Evolutionary conservation across 1,284 basidiomycete genomes (phyloP), one percentile per base, ranked within the genome.

Genomic region (Trametes sp.): DNA sequence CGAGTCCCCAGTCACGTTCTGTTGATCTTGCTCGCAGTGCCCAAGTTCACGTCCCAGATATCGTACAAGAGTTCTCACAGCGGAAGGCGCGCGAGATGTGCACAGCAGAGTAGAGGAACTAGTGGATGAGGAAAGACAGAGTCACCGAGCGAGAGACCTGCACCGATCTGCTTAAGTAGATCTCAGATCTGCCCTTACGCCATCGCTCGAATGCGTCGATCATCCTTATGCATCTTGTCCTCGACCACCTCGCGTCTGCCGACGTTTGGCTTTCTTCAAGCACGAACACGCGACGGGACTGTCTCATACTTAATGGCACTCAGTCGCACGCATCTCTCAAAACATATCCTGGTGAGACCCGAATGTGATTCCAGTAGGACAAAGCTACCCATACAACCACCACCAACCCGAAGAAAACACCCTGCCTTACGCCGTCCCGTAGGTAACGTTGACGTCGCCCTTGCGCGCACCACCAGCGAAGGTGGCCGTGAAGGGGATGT

Each of bases 401-500:
- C 44, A 57, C 51, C 23, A 24, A 42, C 51, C 50, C 55, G 44
- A 35, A 36, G 52, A 52, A 49, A 35, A 3, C 29, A 33, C 14
- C 50, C 14, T 38, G 4, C 33, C 28, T 48, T 49, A 64, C 35
- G 46, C 62, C 44, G 21, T 7, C 13, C 38, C 55, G 61, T 67
- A 67, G 38, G 52, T 51, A 19, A 75, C 73, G 55, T 71, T 71
- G 54, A 74, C 68, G 53, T 76, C 68, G 33, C 74, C 74, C 50
- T 66, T 72, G 49, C 49, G 62, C 59, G 73, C 74, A 28, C 74
- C 74, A 24, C 72, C 72, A 3, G 61, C 55, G 63, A 74, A 74
- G 31, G 72, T 73, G 48, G 74, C 73, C n/a, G 70, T 72, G 70
- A 76, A 76, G 36, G 73, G 73, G 46, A 69, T 71, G 60, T 72